Percentiles rank a stretch among this genome's conserved stretches.
phyloP scores from a whole-genome alignment of 2,329 filamentous ascomycete species.

The Gnomoniopsis smithogilvyi region DNA sequence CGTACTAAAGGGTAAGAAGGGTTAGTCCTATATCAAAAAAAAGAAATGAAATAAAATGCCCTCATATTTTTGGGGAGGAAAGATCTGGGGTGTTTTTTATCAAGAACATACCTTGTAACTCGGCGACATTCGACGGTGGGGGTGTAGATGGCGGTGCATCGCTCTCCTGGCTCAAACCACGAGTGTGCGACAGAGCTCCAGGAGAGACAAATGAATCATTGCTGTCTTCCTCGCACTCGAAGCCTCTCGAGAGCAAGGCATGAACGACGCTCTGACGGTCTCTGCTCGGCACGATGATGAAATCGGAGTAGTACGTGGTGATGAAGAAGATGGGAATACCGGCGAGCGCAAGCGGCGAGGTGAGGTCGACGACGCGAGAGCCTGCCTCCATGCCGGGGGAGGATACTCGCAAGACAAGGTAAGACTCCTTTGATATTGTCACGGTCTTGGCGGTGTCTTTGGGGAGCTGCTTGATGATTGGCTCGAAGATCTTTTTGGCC shows the following conservation, averaged over 20 bases:
- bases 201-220: conserved; percentile 65
- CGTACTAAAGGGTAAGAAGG: conserved; percentile 38
- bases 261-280: conserved; percentile 71
- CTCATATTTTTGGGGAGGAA: no score
- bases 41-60: no score
- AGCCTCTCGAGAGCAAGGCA: conserved; percentile 75
- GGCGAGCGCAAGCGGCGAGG: conserved; percentile 83
- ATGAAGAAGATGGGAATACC: conserved; percentile 98
- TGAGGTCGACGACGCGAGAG: conserved; percentile 86
- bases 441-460: conserved; percentile 50
- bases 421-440: conserved; percentile 77
- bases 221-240: conserved; percentile 72
- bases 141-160: conserved; percentile 59
- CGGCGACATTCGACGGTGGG: conserved; percentile 71
- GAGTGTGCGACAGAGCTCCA: conserved; percentile 32
- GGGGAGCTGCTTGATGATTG: conserved; percentile 64
- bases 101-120: conserved; percentile 57
- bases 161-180: conserved; percentile 30
- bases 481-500: conserved; percentile 71
- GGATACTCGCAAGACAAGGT: conserved; percentile 84
- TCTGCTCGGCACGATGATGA: conserved; percentile 82
- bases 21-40: no score
- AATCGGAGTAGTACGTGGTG: conserved; percentile 96
- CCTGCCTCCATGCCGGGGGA: conserved; percentile 89
- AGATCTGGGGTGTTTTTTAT: not conserved